Conservation (phyloP, 768 basidiomycete genomes). For the Coprinellus micaceus region DNA sequence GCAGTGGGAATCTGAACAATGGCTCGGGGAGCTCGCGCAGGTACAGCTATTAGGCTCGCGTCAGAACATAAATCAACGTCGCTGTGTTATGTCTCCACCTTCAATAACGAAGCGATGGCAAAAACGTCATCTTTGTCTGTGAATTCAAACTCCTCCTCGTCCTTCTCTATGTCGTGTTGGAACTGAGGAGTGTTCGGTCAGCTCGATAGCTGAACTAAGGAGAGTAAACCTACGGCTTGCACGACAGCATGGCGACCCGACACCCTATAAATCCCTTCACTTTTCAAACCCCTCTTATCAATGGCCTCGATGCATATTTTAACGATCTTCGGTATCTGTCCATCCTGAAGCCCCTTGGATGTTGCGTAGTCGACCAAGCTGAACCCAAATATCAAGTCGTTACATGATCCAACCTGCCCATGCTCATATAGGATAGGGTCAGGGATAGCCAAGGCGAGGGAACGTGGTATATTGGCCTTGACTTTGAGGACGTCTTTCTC, state of each 20-base stretch:
- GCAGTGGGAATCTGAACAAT: constrained; percentile 74
- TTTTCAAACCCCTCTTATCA: constrained; percentile 72
- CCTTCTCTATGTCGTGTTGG: constrained; percentile 82
- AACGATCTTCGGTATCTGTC: constrained; percentile 76
- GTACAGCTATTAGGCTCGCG: constrained; percentile 51
- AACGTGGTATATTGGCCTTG: constrained; percentile 53
- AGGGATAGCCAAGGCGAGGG: constrained; percentile 62
- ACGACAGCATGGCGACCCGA: constrained; percentile 80
- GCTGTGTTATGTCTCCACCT: constrained; percentile 44
- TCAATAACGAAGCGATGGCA: constrained; percentile 79
- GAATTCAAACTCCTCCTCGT: constrained; percentile 75
- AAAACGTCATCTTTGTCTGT: constrained; percentile 76
- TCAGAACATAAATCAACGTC: constrained; percentile 6
- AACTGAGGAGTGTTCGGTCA: constrained; percentile 41
- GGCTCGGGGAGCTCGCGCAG: constrained; percentile 88
- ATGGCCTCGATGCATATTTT: constrained; percentile 79
- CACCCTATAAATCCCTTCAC: constrained; percentile 76
- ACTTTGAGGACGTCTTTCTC: constrained; percentile 64
- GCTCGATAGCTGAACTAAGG: not conserved
- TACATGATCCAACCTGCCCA: constrained; percentile 78
- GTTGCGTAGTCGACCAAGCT: constrained; percentile 87
- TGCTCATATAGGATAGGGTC: constrained; percentile 74
- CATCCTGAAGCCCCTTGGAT: constrained; percentile 66
- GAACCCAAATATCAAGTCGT: constrained; percentile 87
- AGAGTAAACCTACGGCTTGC: constrained; percentile 55